Base-by-base conservation (phyloP, 2,329 filamentous ascomycete genomes). In the Colletotrichum noveboracense region DNA sequence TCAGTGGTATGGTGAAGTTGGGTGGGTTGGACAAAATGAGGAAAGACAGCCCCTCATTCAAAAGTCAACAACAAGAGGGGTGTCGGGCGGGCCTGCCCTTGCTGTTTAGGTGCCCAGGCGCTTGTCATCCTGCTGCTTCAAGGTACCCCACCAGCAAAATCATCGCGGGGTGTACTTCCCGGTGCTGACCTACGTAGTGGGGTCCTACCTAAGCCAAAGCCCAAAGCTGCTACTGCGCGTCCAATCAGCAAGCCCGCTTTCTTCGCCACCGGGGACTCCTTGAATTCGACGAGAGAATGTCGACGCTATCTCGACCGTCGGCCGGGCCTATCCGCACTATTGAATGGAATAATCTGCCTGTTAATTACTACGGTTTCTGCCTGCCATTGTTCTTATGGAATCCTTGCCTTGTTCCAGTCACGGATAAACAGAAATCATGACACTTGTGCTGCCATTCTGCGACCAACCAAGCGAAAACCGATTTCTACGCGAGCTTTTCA, bases 31-130 rank as follows among this genome's bases (percentile, higher is more conserved):
- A 70, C 73, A 77, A 77, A 77, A 77, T 76, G 74, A 77, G 69
- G 69, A 70, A 77, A 75, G 66, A 66, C 60, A 76, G 76, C 76
- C 76, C 76, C 76, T 77, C 76, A 77, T 75, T 76, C 75, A 77
- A 68, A 76, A 77, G 74, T 76, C 74, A 76, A 76, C 73, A 75
- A 75, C 74, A 76, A 69, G 74, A 73, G 74, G 74, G 74, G 74
- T 73, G 74, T 73, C 64, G 70, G 74, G 74, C 74, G 74, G 74
- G 74, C 74, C 70, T 64, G 74, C 74, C 74, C 74, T 74, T 76
- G 70, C 70, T 72, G 70, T 76, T 62, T 73, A 74, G 70, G 70
- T 76, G 65, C 74, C 58, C 74, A 69, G 74, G 70, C 65, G 68
- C 64, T 56, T 43, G 38, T 48, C 73, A 75, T 66, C 34, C 68